Conservation (phyloP, 371 early-diverging fungal species). For the Fennellomyces sp. region DNA sequence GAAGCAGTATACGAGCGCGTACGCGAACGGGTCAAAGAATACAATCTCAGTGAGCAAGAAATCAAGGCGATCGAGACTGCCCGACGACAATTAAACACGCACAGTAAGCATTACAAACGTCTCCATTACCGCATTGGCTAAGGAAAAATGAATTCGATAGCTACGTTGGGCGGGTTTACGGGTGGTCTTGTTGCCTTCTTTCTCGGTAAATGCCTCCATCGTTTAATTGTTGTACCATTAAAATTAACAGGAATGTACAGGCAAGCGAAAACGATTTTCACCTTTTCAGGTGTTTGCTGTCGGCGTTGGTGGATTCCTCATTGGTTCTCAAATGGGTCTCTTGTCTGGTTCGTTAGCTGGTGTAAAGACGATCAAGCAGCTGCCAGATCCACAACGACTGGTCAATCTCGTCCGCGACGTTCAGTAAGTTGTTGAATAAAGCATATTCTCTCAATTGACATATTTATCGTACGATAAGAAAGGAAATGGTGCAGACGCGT, state of each 20-base stretch:
- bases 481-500: conserved; percentile 22
- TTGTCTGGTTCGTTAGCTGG: conserved; percentile 47
- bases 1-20: conserved; percentile 40
- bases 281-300: conserved; percentile 35
- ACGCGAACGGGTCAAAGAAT: conserved; percentile 42
- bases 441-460: neutral
- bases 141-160: too few relatives aligned
- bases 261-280: conserved; percentile 31
- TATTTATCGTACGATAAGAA: conserved; percentile 8
- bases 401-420: conserved; percentile 41
- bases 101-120: conserved; percentile 29
- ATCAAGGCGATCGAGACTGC: conserved; percentile 43
- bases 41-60: conserved; percentile 46
- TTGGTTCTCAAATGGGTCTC: conserved; percentile 52
- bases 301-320: conserved; percentile 43
- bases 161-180: conserved; percentile 37
- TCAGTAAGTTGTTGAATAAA: conserved; percentile 34
- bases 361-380: conserved; percentile 37
- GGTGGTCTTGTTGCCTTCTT: conserved; percentile 36
- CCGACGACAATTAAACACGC: conserved; percentile 33
- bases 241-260: conserved; percentile 8
- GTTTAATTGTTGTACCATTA: neutral
- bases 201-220: conserved; percentile 16
- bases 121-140: neutral
- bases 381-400: conserved; percentile 45